Evolutionary conservation across 306 rosid species (phyloP), one percentile per base, ranked within the genome.

Genomic region (Neltuma alba): DNA sequence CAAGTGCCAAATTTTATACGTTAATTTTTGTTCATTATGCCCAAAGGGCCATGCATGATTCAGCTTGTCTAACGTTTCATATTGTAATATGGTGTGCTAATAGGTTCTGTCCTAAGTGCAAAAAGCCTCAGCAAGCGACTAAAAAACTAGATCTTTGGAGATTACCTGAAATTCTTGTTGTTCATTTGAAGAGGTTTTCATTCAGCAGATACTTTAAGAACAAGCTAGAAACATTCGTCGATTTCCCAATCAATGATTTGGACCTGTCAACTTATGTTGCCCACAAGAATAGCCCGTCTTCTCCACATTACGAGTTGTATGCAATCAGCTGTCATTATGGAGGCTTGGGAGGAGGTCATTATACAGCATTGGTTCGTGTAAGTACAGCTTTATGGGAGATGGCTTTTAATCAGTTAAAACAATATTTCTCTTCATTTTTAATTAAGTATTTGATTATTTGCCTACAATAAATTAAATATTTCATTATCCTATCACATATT

Each of bases 71-170:
- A 48, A 70, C 63, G 63, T 45, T 62, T 73, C 40, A 38, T 70
- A 67, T 69, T 74, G 62, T 79, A 57, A 79, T 74, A 74, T 70
- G 77, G 34, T 77, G 70, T 75, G 5, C 71, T 44, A 72, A 52
- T 30, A 94, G 98, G 97, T 83, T 86, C 87, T 94, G 97, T 79
- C 94, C 97, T 58, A 78, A 73, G 54, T 94, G 98, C 89, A 86
- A 92, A 86, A 72, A 50, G 20, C 97, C 84, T 81, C 93, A 77
- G 85, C 97, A 87, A 91, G 98, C 97, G 38, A 85, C 86, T 25
- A 94, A 92, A 85, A 94, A 92, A 84, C 71, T 94, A 76, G 98
- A 94, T 83, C 90, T 92, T 61, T 94, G 98, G 98, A 92, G 93
- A 78, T 88, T 92, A 90, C 98, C 98, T 7, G 92, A 91, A 86